phyloP scores from a whole-genome alignment of 805 yeast genomes.

The Metschnikowia chrysomelidarum region DNA sequence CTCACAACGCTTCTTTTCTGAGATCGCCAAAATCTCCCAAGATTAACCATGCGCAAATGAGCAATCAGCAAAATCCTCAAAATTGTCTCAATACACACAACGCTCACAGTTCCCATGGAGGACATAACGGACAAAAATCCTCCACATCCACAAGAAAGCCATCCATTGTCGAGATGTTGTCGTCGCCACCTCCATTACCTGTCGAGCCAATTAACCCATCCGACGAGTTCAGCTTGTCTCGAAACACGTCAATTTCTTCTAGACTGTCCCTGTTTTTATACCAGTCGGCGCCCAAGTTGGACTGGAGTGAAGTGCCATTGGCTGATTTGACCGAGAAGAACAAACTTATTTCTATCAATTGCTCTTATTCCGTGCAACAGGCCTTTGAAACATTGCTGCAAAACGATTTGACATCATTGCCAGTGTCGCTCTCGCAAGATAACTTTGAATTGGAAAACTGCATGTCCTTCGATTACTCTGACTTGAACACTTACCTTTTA shows the following conservation, averaged over 20 bases:
- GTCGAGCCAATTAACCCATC: conserved; percentile 21
- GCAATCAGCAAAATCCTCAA: no score
- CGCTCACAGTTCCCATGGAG: no score
- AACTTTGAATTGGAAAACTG: conserved; percentile 56
- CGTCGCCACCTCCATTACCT: conserved; percentile 72
- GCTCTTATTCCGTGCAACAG: conserved; percentile 71
- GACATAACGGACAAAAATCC: conserved; percentile 16
- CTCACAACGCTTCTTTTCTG: conserved; percentile 21
- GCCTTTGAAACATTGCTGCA: conserved; percentile 78
- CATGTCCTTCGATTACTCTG: conserved; percentile 87
- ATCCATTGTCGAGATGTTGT: conserved; percentile 70
- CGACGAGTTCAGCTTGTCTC: conserved; percentile 37
- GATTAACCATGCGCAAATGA: conserved; percentile 17
- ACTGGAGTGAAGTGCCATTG: conserved; percentile 74
- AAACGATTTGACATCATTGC: conserved; percentile 80
- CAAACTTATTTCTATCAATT: conserved; percentile 68
- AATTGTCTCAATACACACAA: no score
- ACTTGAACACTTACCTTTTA: conserved; percentile 80
- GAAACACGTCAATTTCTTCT: conserved; percentile 30
- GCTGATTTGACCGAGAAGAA: conserved; percentile 75
- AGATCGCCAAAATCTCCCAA: conserved; percentile 21
- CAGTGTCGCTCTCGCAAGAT: conserved; percentile 47
- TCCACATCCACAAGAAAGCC: conserved; percentile 42
- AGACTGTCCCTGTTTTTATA: conserved; percentile 16
- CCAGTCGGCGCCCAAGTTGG: conserved; percentile 24